phyloP scores from a whole-genome alignment of 805 yeast genomes.

The Monosporozyma servazzii region DNA sequence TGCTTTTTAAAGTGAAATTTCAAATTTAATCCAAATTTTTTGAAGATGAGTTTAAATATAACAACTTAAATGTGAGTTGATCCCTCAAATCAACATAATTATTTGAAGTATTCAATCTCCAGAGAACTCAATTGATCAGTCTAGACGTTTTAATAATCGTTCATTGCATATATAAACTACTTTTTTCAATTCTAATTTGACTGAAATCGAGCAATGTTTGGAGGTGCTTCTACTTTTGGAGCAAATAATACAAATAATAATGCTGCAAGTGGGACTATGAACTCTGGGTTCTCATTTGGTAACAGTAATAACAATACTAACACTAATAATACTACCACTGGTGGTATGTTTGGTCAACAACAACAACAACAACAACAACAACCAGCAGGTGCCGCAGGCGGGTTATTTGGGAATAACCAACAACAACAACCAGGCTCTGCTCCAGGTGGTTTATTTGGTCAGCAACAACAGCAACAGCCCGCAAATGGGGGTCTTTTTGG shows the following conservation, averaged over 20 bases:
- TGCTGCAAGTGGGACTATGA: not conserved
- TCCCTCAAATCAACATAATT: not conserved
- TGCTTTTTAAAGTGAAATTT: not conserved
- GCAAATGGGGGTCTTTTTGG: conserved; percentile 8
- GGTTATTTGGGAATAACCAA: conserved; percentile 10
- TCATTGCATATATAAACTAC: not conserved
- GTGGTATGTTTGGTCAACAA: conserved; percentile 1
- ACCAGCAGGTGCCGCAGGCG: not conserved
- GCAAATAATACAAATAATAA: not conserved
- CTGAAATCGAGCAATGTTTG: not conserved
- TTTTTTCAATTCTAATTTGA: not conserved
- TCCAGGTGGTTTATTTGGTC: conserved; percentile 25
- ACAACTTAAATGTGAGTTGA: not conserved
- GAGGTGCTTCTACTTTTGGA: not conserved
- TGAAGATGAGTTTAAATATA: not conserved
- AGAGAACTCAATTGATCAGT: not conserved
- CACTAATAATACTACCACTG: not conserved
- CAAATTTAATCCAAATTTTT: not conserved
- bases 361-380: not conserved
- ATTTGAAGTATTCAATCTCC: not conserved
- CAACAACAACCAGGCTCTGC: not conserved
- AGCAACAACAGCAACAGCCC: not conserved
- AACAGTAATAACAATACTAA: not conserved
- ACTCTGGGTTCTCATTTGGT: conserved; percentile 5
- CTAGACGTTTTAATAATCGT: not conserved